Conservation (phyloP, 148 eudicot genomes). For the Rhododendron henanense region DNA sequence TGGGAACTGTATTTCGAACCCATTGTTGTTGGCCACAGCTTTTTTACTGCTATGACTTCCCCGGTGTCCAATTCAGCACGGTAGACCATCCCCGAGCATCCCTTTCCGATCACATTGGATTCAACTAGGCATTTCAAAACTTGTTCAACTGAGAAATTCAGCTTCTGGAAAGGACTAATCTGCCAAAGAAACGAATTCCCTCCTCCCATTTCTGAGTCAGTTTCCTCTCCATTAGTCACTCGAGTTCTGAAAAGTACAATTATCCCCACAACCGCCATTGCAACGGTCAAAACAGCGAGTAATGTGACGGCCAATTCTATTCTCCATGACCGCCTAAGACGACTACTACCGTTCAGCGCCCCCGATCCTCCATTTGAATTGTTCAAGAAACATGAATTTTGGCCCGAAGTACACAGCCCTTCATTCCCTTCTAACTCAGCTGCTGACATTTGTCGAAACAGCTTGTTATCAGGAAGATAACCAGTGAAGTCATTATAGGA, state of each 20-base stretch:
- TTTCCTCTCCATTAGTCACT: constrained; percentile 36
- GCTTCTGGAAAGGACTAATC: constrained; percentile 83
- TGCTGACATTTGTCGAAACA: constrained; percentile 56
- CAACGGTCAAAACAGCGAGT: constrained; percentile 44
- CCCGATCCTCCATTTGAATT: constrained; percentile 4
- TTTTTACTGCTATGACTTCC: constrained; percentile 80
- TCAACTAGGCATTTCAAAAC: constrained; percentile 65
- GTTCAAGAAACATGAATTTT: constrained; percentile 27
- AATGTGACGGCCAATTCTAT: constrained; percentile 55
- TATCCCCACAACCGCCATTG: constrained; percentile 60
- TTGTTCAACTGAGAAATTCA: constrained; percentile 71
- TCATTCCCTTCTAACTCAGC: constrained; percentile 58
- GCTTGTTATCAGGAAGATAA: constrained; percentile 65
- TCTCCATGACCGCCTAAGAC: constrained; percentile 29
- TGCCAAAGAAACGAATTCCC: constrained; percentile 65
- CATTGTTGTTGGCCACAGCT: constrained; percentile 62
- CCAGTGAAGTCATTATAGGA: constrained; percentile 76
- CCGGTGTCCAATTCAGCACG: constrained; percentile 67
- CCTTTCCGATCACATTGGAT: constrained; percentile 74
- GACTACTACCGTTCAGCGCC: not conserved
- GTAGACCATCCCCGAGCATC: constrained; percentile 83
- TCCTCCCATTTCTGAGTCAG: constrained; percentile 62
- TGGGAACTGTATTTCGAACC: not conserved
- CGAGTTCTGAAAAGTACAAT: constrained; percentile 54
- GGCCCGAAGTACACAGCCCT: constrained; percentile 45